Conservation (phyloP, 352 stramenopile genomes). For the Globisporangium iwayamae region DNA sequence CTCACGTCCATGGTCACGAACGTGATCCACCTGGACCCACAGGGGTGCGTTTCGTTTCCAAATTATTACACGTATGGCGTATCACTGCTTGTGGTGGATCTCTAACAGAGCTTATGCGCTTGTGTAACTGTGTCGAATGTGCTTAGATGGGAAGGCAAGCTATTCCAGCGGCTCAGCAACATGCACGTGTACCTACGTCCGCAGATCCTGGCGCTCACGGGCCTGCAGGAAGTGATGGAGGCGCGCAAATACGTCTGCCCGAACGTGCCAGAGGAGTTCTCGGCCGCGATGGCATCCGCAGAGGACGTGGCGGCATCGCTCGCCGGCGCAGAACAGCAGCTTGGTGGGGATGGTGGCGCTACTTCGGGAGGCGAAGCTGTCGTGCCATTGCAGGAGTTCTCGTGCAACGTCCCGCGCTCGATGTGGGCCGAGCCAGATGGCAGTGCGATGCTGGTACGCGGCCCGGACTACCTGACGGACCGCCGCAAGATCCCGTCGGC, state of each 20-base stretch:
- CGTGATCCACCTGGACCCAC: conserved; percentile 67
- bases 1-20: conserved; percentile 65
- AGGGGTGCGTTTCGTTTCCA: conserved; percentile 26
- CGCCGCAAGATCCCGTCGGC: conserved; percentile 71
- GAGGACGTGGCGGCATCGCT: conserved; percentile 11
- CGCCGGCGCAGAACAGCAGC: background rate
- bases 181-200: conserved; percentile 57
- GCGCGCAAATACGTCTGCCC: conserved; percentile 70
- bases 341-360: background rate
- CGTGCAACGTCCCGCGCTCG: conserved; percentile 50
- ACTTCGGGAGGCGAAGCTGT: background rate
- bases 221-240: conserved; percentile 69
- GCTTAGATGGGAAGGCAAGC: conserved; percentile 46
- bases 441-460: conserved; percentile 65
- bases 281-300: conserved; percentile 30
- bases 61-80: background rate
- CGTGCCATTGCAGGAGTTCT: conserved; percentile 38
- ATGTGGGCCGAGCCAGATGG: conserved; percentile 73
- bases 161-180: conserved; percentile 54
- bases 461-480: conserved; percentile 64
- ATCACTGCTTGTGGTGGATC: background rate
- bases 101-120: background rate
- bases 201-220: conserved; percentile 54
- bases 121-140: background rate
- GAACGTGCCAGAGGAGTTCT: conserved; percentile 64